Conservation (phyloP, 2,329 filamentous ascomycete genomes). For the Pleurostoma richardsiae region DNA sequence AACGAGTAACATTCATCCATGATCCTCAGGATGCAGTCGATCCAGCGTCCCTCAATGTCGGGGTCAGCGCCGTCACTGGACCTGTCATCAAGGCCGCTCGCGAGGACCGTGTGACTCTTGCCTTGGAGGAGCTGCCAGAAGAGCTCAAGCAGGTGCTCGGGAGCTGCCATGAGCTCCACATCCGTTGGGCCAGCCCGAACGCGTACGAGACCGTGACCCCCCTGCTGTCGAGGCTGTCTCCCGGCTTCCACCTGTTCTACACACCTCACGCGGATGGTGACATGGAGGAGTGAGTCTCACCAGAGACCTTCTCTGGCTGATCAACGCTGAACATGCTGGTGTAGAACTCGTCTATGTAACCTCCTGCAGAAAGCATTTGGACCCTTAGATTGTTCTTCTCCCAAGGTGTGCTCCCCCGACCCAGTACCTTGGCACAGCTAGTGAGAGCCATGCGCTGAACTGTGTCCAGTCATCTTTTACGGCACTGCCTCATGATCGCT, state of each 20-base stretch:
- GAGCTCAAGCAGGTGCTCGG: slow-evolving; percentile 60
- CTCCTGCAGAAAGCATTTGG: slow-evolving; percentile 25
- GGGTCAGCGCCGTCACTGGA: slow-evolving; percentile 47
- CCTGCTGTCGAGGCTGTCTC: slow-evolving; percentile 68
- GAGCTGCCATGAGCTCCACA: slow-evolving; percentile 65
- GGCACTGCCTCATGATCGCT: slow-evolving; percentile 46
- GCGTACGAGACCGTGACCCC: slow-evolving; percentile 60
- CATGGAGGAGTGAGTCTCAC: slow-evolving; percentile 17
- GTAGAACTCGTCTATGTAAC: slow-evolving; percentile 17
- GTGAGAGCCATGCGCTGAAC: too few relatives aligned
- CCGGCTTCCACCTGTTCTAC: slow-evolving; percentile 78
- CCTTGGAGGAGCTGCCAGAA: slow-evolving; percentile 65
- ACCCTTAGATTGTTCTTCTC: slow-evolving; percentile 24
- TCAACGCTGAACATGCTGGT: too few relatives aligned
- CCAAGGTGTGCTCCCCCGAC: slow-evolving; percentile 17
- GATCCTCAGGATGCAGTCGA: slow-evolving; percentile 59
- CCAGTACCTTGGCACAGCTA: too few relatives aligned
- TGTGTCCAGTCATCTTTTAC: slow-evolving; percentile 53
- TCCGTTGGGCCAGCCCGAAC: slow-evolving; percentile 67
- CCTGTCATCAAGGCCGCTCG: slow-evolving; percentile 60
- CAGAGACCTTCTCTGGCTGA: slow-evolving; percentile 1
- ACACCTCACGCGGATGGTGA: slow-evolving; percentile 45
- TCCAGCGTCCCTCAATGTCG: slow-evolving; percentile 56
- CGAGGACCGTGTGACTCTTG: slow-evolving; percentile 74
- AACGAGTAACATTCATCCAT: slow-evolving; percentile 76